These are phyloP conservation scores for Cladosporium sp. DNA, from an alignment of 2,329 filamentous ascomycete genomes.

Conservation along the genomic window DNA sequence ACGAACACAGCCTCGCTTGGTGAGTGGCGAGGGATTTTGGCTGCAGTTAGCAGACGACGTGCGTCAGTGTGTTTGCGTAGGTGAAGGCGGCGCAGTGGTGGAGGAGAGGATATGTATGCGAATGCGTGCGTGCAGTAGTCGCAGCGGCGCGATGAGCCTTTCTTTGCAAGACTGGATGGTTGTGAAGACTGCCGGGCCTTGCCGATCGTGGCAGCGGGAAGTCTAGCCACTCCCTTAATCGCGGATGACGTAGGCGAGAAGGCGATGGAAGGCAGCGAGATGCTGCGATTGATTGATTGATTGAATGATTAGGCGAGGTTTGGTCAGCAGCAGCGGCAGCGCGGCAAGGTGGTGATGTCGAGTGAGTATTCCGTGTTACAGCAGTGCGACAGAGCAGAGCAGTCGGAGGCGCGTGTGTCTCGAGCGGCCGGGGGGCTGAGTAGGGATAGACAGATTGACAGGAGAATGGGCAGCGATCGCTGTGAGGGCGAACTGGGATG, in stretches of 20 bases:
- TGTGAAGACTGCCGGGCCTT: slow-evolving; percentile 17
- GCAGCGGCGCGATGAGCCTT: background rate
- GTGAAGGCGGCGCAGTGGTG: background rate
- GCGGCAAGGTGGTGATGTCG: background rate
- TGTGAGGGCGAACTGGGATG: slow-evolving; percentile 10
- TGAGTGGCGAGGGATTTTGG: background rate
- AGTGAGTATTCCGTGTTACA: background rate
- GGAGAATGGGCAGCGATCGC: slow-evolving; percentile 18
- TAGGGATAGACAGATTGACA: slow-evolving; percentile 18
- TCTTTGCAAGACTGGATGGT: background rate
- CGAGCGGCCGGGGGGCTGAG: background rate
- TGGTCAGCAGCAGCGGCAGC: slow-evolving; percentile 8
- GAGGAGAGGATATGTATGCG: background rate
- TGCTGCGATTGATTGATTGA: background rate
- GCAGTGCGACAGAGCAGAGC: background rate
- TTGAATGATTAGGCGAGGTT: slow-evolving; percentile 6
- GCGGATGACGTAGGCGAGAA: slow-evolving; percentile 8
- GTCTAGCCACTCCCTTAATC: slow-evolving; percentile 16
- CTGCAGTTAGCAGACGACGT: slow-evolving; percentile 1
- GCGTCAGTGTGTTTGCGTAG: slow-evolving; percentile 14
- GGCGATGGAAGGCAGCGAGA: background rate
- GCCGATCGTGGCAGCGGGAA: slow-evolving; percentile 9
- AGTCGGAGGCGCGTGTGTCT: slow-evolving; percentile 4
- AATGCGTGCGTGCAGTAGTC: background rate
- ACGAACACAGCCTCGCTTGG: slow-evolving; percentile 17